Percentiles rank a stretch among this genome's conserved stretches.
Evolutionary conservation across 331 rosid species (phyloP).

Genomic region (Saraca asoca): DNA sequence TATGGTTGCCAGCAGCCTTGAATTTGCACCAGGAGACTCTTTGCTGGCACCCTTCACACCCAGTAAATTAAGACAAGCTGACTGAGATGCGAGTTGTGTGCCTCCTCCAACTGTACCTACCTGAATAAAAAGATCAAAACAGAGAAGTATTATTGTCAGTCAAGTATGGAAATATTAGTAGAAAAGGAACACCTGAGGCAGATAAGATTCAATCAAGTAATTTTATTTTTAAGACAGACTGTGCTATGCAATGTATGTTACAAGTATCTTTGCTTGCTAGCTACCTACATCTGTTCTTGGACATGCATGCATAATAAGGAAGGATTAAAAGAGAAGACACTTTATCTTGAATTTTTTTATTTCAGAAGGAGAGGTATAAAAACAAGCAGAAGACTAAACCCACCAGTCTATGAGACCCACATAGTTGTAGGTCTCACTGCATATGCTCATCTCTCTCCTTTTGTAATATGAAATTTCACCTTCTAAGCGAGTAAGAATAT

Average conservation of each 20-base stretch:
- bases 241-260: not conserved
- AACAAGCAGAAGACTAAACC: too few species aligned
- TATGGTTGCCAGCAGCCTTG: constrained; percentile 53
- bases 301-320: not conserved
- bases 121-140: constrained; percentile 34
- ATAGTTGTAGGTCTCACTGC: too few species aligned
- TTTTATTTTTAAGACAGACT: not conserved
- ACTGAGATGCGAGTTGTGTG: constrained; percentile 69
- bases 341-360: too few species aligned
- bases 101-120: constrained; percentile 85
- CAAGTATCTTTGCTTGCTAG: not conserved
- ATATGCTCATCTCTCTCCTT: too few species aligned
- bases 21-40: constrained; percentile 61
- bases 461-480: too few species aligned
- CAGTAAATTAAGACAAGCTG: constrained; percentile 69
- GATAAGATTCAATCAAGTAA: not conserved
- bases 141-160: constrained; percentile 12
- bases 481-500: too few species aligned
- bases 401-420: too few species aligned
- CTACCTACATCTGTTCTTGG: not conserved
- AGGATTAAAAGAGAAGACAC: not conserved
- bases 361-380: too few species aligned
- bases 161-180: not conserved
- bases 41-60: constrained; percentile 70
- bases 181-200: constrained; percentile 1